Conservation (phyloP, 2,329 filamentous ascomycete species). For the Colletotrichum spaethianum region DNA sequence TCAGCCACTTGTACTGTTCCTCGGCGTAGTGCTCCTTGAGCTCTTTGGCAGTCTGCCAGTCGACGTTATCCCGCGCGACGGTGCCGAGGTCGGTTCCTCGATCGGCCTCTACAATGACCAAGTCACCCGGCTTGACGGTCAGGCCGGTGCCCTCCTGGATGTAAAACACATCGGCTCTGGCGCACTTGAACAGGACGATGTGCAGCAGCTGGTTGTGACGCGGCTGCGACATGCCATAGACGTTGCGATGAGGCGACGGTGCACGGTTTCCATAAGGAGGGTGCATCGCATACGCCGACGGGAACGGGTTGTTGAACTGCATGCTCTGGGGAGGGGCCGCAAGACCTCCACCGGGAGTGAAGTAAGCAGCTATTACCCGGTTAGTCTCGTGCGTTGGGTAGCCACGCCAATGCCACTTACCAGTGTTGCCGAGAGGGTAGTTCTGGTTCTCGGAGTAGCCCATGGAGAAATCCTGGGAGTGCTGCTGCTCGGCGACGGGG, state of each 20-base stretch:
- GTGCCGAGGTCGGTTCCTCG: conserved; percentile 96
- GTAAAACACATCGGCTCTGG: conserved; percentile 95
- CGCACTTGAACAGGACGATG: conserved; percentile 97
- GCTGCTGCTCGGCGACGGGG: conserved; percentile 59
- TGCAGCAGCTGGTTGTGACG: conserved; percentile 81
- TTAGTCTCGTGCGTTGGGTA: conserved; percentile 44
- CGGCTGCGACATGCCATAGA: conserved; percentile 73
- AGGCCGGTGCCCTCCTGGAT: conserved; percentile 96
- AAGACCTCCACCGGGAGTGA: conserved; percentile 51
- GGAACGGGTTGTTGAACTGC: conserved; percentile 58
- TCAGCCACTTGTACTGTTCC: conserved; percentile 97
- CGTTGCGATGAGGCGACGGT: conserved; percentile 72
- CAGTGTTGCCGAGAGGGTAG: conserved; percentile 55
- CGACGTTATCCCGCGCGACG: conserved; percentile 89
- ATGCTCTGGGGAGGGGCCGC: conserved; percentile 54
- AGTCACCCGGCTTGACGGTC: conserved; percentile 89
- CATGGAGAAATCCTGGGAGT: conserved; percentile 58
- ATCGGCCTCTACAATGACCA: conserved; percentile 98
- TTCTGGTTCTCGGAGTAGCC: conserved; percentile 56
- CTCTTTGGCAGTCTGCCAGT: conserved; percentile 89
- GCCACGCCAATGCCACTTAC: conserved; percentile 51
- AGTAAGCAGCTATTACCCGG: conserved; percentile 54
- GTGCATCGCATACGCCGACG: conserved; percentile 62
- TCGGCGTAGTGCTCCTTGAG: conserved; percentile 92
- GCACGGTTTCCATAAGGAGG: conserved; percentile 64